Conservation (phyloP, 768 basidiomycete genomes). For the Leccinellum luteum region DNA sequence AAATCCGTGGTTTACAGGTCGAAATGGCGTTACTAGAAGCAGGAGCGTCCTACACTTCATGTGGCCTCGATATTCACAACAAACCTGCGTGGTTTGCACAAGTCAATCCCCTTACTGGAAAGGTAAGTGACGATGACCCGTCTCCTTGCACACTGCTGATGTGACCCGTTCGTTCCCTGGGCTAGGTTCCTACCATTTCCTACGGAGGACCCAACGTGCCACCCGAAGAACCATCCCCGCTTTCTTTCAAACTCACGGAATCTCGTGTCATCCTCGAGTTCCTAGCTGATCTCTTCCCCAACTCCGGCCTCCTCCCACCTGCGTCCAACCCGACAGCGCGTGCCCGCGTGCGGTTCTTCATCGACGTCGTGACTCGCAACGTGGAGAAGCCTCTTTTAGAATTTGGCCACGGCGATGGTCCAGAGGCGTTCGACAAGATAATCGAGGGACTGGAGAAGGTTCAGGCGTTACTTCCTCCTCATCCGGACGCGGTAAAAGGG, state of each 20-base stretch:
- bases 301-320: neutral
- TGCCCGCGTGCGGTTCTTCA: neutral
- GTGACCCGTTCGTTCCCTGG: neutral
- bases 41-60: slow-evolving; percentile 44
- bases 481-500: slow-evolving; percentile 41
- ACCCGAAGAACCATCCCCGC: neutral
- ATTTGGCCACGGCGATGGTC: no score
- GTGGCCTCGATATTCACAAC: slow-evolving; percentile 55
- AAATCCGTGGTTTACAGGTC: slow-evolving; percentile 31
- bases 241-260: neutral
- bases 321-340: neutral
- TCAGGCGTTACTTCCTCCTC: slow-evolving; percentile 4
- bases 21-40: slow-evolving; percentile 60
- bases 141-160: no score
- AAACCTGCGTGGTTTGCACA: slow-evolving; percentile 68
- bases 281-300: neutral
- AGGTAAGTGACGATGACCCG: slow-evolving; percentile 37
- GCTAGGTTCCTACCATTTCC: neutral
- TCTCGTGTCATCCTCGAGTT: neutral
- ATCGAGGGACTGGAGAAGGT: slow-evolving; percentile 3
- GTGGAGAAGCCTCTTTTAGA: no score
- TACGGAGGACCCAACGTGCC: neutral
- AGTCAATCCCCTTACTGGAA: slow-evolving; percentile 57
- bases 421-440: neutral
- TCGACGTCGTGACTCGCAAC: neutral